These are phyloP conservation scores for Bacterosira constricta DNA, from an alignment of 108 stramenopile genomes.

Conservation along the genomic window DNA sequence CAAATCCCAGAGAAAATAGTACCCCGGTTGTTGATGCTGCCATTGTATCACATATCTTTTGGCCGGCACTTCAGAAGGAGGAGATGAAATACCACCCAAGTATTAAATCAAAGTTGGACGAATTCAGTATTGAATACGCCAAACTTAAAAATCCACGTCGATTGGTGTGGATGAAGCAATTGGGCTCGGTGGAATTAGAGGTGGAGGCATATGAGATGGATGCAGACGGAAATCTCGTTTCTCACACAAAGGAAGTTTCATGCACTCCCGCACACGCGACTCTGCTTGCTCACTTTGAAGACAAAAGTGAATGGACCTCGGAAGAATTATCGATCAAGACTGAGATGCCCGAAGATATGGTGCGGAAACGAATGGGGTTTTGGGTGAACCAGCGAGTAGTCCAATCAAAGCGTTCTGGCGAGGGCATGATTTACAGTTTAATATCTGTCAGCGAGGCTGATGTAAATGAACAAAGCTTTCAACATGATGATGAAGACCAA, in stretches of 20 bases:
- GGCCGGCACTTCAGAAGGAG: conserved; percentile 91
- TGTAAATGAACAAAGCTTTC: conserved; percentile 49
- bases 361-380: conserved; percentile 80
- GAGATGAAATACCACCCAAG: conserved; percentile 84
- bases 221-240: conserved; percentile 45
- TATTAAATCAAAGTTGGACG: conserved; percentile 68
- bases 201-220: conserved; percentile 84
- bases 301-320: conserved; percentile 69
- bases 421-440: conserved; percentile 22
- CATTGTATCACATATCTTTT: conserved; percentile 95
- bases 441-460: conserved; percentile 50
- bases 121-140: conserved; percentile 74
- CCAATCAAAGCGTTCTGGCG: conserved; percentile 2
- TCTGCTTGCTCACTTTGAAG: conserved; percentile 92
- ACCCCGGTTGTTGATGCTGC: conserved; percentile 72
- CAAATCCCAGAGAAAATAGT: conserved; percentile 34
- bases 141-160: conserved; percentile 93
- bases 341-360: conserved; percentile 66
- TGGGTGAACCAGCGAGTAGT: conserved; percentile 90
- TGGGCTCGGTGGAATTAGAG: conserved; percentile 90
- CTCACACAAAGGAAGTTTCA: conserved; percentile 73
- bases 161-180: conserved; percentile 85
- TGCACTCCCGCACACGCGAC: conserved; percentile 91
- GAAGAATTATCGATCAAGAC: conserved; percentile 75
- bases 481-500: conserved; percentile 65